Percentiles rank a stretch among this genome's conserved stretches.
Conservation (phyloP, 805 yeast species). For the Saturnispora gosingensis region DNA sequence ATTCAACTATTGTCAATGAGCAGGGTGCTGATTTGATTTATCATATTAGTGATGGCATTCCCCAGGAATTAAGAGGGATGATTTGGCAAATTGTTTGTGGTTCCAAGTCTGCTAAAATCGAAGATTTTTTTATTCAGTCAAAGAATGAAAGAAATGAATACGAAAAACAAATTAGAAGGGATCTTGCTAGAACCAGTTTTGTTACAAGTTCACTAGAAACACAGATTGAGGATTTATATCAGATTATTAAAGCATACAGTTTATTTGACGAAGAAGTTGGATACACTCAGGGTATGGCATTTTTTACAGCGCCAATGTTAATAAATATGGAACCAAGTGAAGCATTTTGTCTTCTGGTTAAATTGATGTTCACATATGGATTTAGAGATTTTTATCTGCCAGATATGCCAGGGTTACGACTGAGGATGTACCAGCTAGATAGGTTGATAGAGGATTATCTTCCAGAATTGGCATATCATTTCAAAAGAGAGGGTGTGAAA, state of each 20-base stretch:
- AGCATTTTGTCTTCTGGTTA: constrained; percentile 71
- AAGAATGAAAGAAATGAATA: constrained; percentile 47
- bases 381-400: constrained; percentile 71
- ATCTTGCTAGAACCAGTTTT: constrained; percentile 77
- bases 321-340: constrained; percentile 77
- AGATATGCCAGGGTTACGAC: constrained; percentile 89
- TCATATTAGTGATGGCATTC: constrained; percentile 70
- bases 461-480: constrained; percentile 67
- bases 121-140: constrained; percentile 44
- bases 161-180: constrained; percentile 72
- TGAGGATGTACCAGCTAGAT: constrained; percentile 83
- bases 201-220: constrained; percentile 49
- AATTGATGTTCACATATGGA: constrained; percentile 78
- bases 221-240: constrained; percentile 55
- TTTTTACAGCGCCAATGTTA: constrained; percentile 75
- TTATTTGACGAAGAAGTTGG: constrained; percentile 89
- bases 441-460: constrained; percentile 67
- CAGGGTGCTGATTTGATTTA: constrained; percentile 51
- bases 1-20: constrained; percentile 52
- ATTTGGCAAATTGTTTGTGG: constrained; percentile 86
- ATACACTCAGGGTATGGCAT: constrained; percentile 97
- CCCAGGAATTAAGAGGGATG: constrained; percentile 76
- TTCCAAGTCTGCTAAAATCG: constrained; percentile 58
- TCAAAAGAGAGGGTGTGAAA: constrained; percentile 76
- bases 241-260: constrained; percentile 76